Conservation (phyloP, 306 rosid species). For the Nissolia schottii region DNA sequence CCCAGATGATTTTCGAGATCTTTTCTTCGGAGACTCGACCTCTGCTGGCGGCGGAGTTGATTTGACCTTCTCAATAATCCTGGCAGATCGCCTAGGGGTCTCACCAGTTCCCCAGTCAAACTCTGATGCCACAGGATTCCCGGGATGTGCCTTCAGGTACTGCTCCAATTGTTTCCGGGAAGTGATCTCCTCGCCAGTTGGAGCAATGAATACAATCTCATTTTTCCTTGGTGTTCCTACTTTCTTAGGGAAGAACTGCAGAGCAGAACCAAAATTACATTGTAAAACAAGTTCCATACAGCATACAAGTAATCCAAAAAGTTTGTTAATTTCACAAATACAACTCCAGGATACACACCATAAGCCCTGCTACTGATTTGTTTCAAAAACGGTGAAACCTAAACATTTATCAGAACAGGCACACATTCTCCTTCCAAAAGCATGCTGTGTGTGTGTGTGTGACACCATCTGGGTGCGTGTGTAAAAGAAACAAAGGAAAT, state of each 20-base stretch:
- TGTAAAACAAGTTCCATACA: not conserved
- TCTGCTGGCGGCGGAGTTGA: conserved; percentile 52
- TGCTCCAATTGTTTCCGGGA: conserved; percentile 69
- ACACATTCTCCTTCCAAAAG: not conserved
- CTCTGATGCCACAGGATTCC: conserved; percentile 64
- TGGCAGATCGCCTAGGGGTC: conserved; percentile 82
- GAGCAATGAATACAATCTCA: conserved; percentile 73
- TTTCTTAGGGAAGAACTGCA: conserved; percentile 76
- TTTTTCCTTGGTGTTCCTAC: conserved; percentile 70
- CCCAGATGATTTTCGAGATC: conserved; percentile 60
- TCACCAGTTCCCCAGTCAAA: conserved; percentile 94
- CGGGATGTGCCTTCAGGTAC: conserved; percentile 78
- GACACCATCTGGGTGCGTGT: not conserved
- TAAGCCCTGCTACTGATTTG: not conserved
- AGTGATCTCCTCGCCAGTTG: conserved; percentile 79
- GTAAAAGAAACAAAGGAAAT: not conserved
- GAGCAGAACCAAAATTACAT: not conserved
- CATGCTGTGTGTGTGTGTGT: not conserved
- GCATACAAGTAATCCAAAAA: not conserved
- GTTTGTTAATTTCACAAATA: not conserved
- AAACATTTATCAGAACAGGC: not conserved
- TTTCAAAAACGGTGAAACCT: not conserved
- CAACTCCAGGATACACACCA: not conserved
- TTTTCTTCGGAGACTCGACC: conserved; percentile 61
- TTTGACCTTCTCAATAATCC: conserved; percentile 83